Conservation (phyloP, 2,329 filamentous ascomycete genomes). For the Claviceps maximensis region DNA sequence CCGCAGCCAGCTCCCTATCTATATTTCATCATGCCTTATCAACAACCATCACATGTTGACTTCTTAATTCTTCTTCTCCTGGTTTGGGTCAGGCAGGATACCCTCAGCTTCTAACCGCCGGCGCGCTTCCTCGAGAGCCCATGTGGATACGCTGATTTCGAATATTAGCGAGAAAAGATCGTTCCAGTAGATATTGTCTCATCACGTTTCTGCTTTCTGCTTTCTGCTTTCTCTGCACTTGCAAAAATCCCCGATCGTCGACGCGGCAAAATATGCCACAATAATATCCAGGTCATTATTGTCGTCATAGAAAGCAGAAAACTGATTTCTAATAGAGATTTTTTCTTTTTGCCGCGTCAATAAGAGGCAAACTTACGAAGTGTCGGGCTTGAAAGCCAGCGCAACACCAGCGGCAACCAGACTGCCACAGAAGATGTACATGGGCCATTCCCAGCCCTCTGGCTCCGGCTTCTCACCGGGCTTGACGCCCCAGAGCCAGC, state of each 20-base stretch:
- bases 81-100: constrained; percentile 60
- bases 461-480: constrained; percentile 91
- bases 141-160: constrained; percentile 78
- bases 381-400: constrained; percentile 96
- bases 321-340: no score
- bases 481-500: constrained; percentile 89
- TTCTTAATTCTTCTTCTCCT: constrained; percentile 40
- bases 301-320: not conserved
- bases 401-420: constrained; percentile 61
- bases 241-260: no score
- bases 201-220: no score
- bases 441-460: constrained; percentile 89
- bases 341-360: not conserved
- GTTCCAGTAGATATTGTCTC: no score
- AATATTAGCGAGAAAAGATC: not conserved
- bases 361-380: constrained; percentile 57
- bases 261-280: not conserved
- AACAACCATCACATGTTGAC: constrained; percentile 1
- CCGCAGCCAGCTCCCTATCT: constrained; percentile 1
- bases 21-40: constrained; percentile 1
- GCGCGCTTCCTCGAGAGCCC: constrained; percentile 94
- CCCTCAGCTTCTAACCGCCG: constrained; percentile 92
- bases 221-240: no score
- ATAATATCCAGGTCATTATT: not conserved
- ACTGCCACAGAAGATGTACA: constrained; percentile 73